Evolutionary conservation across 495 filamentous ascomycete genomes (phyloP).

Genomic region (Neurospora africana): DNA sequence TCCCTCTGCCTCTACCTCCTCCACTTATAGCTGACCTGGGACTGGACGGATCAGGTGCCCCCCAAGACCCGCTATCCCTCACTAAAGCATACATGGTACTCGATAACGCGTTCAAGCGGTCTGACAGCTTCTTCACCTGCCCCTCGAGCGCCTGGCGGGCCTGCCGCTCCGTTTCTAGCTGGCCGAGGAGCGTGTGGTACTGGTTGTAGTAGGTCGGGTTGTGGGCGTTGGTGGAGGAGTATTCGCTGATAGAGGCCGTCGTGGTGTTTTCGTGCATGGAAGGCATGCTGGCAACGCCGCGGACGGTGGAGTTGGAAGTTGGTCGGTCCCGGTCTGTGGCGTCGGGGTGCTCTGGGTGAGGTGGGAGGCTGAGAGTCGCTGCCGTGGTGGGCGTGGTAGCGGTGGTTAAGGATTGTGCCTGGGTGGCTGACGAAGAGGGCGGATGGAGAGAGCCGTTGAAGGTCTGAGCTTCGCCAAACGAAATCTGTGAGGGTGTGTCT

Average conservation of each 20-base stretch:
- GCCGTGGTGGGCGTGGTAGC: constrained; percentile 5
- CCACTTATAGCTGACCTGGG: neutral
- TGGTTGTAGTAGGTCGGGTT: constrained; percentile 22
- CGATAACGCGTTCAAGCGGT: constrained; percentile 31
- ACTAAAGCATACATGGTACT: constrained; percentile 28
- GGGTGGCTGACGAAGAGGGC: constrained; percentile 19
- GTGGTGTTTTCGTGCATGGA: constrained; percentile 22
- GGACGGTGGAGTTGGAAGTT: constrained; percentile 30
- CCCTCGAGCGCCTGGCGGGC: constrained; percentile 41
- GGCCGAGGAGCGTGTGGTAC: constrained; percentile 26
- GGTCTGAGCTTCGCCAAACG: constrained; percentile 30
- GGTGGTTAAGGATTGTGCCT: constrained; percentile 12
- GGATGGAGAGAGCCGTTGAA: constrained; percentile 28
- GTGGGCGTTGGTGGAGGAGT: constrained; percentile 11
- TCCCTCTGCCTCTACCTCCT: neutral
- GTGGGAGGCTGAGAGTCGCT: neutral
- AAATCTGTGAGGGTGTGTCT: constrained; percentile 24
- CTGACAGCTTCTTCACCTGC: constrained; percentile 36
- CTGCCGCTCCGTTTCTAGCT: constrained; percentile 39
- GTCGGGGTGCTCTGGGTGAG: neutral
- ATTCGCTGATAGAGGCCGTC: constrained; percentile 4
- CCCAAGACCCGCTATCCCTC: constrained; percentile 16
- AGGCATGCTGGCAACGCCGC: constrained; percentile 33
- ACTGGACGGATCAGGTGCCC: constrained; percentile 10
- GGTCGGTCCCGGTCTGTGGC: constrained; percentile 12